Conservation (phyloP, 441 rosid species). For the Raphanus hybrid region DNA sequence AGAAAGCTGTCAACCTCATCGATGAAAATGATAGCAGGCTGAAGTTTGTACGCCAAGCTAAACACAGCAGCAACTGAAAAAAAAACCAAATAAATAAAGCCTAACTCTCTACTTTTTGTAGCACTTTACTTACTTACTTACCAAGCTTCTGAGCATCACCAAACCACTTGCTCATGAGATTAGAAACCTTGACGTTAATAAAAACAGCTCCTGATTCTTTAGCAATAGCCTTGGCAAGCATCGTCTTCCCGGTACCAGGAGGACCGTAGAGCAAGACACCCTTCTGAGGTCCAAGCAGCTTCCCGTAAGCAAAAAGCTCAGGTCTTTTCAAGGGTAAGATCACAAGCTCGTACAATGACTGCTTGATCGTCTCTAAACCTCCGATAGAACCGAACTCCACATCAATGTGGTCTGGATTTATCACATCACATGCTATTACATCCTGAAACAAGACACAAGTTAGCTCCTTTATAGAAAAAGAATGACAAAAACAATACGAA, state of each 20-base stretch:
- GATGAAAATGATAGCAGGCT: slow-evolving; percentile 92
- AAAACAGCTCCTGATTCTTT: slow-evolving; percentile 90
- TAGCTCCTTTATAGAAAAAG: not conserved
- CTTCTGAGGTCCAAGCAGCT: slow-evolving; percentile 86
- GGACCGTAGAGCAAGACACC: slow-evolving; percentile 91
- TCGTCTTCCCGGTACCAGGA: slow-evolving; percentile 93
- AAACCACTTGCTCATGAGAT: slow-evolving; percentile 96
- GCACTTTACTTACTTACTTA: slow-evolving; percentile 40
- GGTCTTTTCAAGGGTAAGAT: slow-evolving; percentile 79
- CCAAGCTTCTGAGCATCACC: slow-evolving; percentile 97
- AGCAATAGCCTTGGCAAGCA: slow-evolving; percentile 95
- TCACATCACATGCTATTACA: slow-evolving; percentile 89
- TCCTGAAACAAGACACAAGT: slow-evolving; percentile 48
- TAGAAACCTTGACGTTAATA: slow-evolving; percentile 77
- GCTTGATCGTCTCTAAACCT: slow-evolving; percentile 73
- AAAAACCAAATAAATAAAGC: not conserved
- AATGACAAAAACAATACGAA: not conserved
- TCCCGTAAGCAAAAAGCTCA: slow-evolving; percentile 75
- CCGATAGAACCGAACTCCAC: slow-evolving; percentile 86
- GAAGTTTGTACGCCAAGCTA: slow-evolving; percentile 92
- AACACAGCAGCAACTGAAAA: slow-evolving; percentile 92
- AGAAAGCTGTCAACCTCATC: slow-evolving; percentile 96
- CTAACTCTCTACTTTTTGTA: not conserved
- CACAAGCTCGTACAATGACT: slow-evolving; percentile 76
- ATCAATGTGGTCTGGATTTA: slow-evolving; percentile 82